Percentiles rank a stretch among this genome's conserved stretches.
phyloP scores from a whole-genome alignment of 2,329 filamentous ascomycete species.

The Phyllosticta capitalensis region DNA sequence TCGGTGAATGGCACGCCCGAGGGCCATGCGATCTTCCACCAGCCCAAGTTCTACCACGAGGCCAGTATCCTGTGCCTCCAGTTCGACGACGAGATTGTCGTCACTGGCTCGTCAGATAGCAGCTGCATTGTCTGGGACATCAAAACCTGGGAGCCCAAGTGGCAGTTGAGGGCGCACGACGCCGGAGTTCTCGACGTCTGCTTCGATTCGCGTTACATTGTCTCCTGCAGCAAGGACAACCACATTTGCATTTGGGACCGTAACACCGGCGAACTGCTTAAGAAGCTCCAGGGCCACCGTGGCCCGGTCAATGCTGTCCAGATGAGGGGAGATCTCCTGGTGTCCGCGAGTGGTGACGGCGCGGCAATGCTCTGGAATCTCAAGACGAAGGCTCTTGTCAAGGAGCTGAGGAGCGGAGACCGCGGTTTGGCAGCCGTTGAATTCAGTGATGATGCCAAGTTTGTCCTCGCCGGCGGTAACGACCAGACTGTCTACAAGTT shows the following conservation, averaged over 20 bases:
- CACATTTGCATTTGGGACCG: constrained; percentile 94
- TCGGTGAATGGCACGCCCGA: constrained; percentile 39
- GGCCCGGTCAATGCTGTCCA: constrained; percentile 96
- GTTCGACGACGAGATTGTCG: constrained; percentile 85
- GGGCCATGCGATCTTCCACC: constrained; percentile 38
- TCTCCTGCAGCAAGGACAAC: constrained; percentile 94
- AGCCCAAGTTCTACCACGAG: constrained; percentile 58
- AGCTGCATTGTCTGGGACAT: constrained; percentile 89
- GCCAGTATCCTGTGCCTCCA: constrained; percentile 92
- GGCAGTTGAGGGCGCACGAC: constrained; percentile 66
- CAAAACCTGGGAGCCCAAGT: constrained; percentile 68
- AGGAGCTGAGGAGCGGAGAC: constrained; percentile 82
- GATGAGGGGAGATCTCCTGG: constrained; percentile 82
- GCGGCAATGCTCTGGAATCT: constrained; percentile 94
- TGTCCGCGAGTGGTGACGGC: constrained; percentile 90
- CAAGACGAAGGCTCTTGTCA: constrained; percentile 75
- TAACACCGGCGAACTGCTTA: constrained; percentile 62
- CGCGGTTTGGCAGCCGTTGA: constrained; percentile 93
- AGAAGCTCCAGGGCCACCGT: constrained; percentile 72
- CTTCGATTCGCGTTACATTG: constrained; percentile 84
- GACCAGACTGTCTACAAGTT: constrained; percentile 94
- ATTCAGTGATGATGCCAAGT: constrained; percentile 89
- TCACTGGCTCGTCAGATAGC: constrained; percentile 88
- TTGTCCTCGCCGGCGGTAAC: constrained; percentile 88
- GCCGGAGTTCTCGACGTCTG: constrained; percentile 90